A percentile compares a stretch with the other conserved stretches of the same genome.
Evolutionary conservation across 2,329 filamentous ascomycete species (phyloP).

Genomic region (Botrytis galanthina): DNA sequence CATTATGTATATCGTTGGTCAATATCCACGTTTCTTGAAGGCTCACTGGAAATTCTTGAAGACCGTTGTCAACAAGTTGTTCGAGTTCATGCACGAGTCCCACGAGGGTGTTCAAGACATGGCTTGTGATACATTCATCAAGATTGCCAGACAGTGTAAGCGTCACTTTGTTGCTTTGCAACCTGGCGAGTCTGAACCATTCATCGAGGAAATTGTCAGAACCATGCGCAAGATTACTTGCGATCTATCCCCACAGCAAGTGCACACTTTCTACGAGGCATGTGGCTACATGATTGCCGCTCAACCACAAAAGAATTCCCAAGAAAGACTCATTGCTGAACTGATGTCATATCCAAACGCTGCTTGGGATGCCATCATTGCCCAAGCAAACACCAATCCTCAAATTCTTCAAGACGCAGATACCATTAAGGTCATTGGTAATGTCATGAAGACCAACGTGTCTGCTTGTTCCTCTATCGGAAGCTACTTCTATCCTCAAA

Average conservation of each 20-base stretch:
- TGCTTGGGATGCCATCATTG: conserved; percentile 95
- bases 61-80: conserved; percentile 98
- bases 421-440: conserved; percentile 97
- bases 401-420: conserved; percentile 86
- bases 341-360: conserved; percentile 91
- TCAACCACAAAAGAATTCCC: conserved; percentile 90
- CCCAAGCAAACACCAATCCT: conserved; percentile 79
- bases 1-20: conserved; percentile 99
- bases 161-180: conserved; percentile 96
- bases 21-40: conserved; percentile 97
- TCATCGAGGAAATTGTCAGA: conserved; percentile 97
- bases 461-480: conserved; percentile 97
- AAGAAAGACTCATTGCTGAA: conserved; percentile 86
- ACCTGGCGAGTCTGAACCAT: conserved; percentile 89
- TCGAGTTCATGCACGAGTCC: conserved; percentile 99
- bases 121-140: conserved; percentile 99
- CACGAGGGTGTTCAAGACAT: conserved; percentile 99
- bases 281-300: conserved; percentile 99
- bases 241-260: conserved; percentile 92
- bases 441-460: conserved; percentile 99
- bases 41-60: conserved; percentile 99
- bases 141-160: conserved; percentile 97
- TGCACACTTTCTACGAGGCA: conserved; percentile 98
- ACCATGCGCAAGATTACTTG: conserved; percentile 95
- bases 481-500: conserved; percentile 96